A percentile compares a stretch with the other conserved stretches of the same genome.
Conservation (phyloP, 2,329 filamentous ascomycete species). For the Colletotrichum limetticola region DNA sequence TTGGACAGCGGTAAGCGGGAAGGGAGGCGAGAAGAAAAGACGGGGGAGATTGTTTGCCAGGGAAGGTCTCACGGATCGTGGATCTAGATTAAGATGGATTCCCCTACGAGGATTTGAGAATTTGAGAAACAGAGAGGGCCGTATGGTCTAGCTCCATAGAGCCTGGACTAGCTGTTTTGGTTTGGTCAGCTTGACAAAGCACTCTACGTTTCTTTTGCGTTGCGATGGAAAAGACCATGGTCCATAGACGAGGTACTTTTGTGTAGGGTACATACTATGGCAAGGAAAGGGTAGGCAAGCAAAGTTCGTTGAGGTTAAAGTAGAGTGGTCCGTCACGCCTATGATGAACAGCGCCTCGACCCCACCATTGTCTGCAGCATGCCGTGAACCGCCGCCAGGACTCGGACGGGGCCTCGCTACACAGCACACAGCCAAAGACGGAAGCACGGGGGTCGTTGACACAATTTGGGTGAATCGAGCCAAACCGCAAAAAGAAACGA, state of each 20-base stretch:
- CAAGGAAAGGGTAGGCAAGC: constrained; percentile 6
- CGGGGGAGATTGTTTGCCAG: constrained; percentile 7
- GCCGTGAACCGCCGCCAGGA: constrained; percentile 7
- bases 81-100: constrained; percentile 13
- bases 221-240: neutral
- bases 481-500: constrained; percentile 20
- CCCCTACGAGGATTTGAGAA: neutral
- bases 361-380: constrained; percentile 18
- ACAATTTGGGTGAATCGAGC: constrained; percentile 35
- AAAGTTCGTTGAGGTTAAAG: constrained; percentile 26
- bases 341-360: neutral
- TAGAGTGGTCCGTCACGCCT: constrained; percentile 24
- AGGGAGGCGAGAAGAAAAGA: constrained; percentile 5
- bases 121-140: constrained; percentile 42
- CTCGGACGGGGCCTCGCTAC: constrained; percentile 12
- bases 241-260: neutral
- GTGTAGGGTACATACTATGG: neutral
- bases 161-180: constrained; percentile 44
- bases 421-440: constrained; percentile 24
- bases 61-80: neutral
- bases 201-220: neutral
- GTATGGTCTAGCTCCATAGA: constrained; percentile 46
- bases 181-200: constrained; percentile 36
- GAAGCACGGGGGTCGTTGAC: constrained; percentile 31
- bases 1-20: constrained; percentile 20